A percentile compares a stretch with the other conserved stretches of the same genome.
These are phyloP conservation scores for Penstemon eatonii DNA, from an alignment of 257 asterid species.

Conservation along the genomic window DNA sequence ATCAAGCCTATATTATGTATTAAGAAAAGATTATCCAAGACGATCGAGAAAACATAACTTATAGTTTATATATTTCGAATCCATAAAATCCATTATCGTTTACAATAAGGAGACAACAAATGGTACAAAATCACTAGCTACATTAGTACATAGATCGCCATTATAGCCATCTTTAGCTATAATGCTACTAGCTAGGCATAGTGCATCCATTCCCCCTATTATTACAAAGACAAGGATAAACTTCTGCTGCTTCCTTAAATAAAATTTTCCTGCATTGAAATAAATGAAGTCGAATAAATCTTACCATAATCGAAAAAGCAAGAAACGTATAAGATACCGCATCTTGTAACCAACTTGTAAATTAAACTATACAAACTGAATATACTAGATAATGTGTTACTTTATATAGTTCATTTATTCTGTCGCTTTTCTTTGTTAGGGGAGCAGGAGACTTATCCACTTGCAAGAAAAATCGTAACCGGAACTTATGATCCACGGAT, in stretches of 20 bases:
- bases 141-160: too few species aligned
- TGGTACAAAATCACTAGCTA: too few species aligned
- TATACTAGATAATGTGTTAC: too few species aligned
- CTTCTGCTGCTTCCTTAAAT: slow-evolving; percentile 5
- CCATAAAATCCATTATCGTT: neutral
- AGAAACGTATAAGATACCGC: neutral
- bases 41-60: too few species aligned
- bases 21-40: too few species aligned
- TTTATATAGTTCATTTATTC: too few species aligned
- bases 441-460: slow-evolving; percentile 3
- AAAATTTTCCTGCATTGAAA: slow-evolving; percentile 5
- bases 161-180: too few species aligned
- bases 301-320: neutral
- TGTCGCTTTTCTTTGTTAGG: too few species aligned
- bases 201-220: slow-evolving; percentile 7
- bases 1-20: too few species aligned
- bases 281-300: neutral
- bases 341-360: neutral
- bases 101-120: neutral
- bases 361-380: too few species aligned
- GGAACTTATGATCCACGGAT: slow-evolving; percentile 7
- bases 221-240: slow-evolving; percentile 11
- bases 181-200: neutral
- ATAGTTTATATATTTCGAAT: too few species aligned
- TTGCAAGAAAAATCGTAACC: slow-evolving; percentile 4